phyloP scores from a whole-genome alignment of 2,329 filamentous ascomycete species.

The Xylaria sp. region DNA sequence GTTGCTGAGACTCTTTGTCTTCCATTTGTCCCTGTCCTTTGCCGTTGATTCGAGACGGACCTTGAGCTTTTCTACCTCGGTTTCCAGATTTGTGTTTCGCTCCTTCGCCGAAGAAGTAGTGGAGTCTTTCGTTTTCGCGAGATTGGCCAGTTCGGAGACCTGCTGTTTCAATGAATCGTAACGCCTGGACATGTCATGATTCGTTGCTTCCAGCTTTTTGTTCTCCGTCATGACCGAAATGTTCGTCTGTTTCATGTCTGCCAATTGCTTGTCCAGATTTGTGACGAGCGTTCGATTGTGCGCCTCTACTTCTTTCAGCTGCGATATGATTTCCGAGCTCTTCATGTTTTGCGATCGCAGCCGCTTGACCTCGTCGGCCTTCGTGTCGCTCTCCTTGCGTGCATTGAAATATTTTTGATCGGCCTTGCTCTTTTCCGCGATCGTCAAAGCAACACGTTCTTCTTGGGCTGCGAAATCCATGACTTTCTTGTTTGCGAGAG shows the following conservation, averaged over 20 bases:
- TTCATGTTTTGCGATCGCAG: constrained; percentile 86
- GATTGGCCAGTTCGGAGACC: constrained; percentile 76
- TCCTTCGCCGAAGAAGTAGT: constrained; percentile 62
- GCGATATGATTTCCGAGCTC: constrained; percentile 91
- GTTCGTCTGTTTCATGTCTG: constrained; percentile 83
- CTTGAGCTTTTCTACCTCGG: constrained; percentile 82
- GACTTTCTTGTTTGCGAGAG: constrained; percentile 86
- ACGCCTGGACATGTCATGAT: constrained; percentile 74
- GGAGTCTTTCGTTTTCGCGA: constrained; percentile 80
- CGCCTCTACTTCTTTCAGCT: constrained; percentile 89
- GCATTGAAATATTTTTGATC: constrained; percentile 98
- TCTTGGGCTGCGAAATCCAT: constrained; percentile 79
- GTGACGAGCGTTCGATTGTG: constrained; percentile 78
- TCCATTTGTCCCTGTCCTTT: constrained; percentile 88
- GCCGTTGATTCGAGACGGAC: constrained; percentile 79
- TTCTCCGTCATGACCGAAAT: constrained; percentile 76
- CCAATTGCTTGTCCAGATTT: constrained; percentile 91
- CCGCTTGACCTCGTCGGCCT: constrained; percentile 81
- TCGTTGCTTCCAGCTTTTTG: constrained; percentile 77
- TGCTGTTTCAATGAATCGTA: constrained; percentile 80
- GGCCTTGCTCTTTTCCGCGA: constrained; percentile 92
- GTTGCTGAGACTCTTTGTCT: constrained; percentile 82
- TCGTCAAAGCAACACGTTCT: constrained; percentile 77
- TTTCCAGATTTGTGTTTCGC: constrained; percentile 70
- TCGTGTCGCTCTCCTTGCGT: constrained; percentile 90